These are phyloP conservation scores for Bolboschoenoplectus hybrid DNA, from an alignment of 202 grass and related monocot genomes.

Conservation along the genomic window DNA sequence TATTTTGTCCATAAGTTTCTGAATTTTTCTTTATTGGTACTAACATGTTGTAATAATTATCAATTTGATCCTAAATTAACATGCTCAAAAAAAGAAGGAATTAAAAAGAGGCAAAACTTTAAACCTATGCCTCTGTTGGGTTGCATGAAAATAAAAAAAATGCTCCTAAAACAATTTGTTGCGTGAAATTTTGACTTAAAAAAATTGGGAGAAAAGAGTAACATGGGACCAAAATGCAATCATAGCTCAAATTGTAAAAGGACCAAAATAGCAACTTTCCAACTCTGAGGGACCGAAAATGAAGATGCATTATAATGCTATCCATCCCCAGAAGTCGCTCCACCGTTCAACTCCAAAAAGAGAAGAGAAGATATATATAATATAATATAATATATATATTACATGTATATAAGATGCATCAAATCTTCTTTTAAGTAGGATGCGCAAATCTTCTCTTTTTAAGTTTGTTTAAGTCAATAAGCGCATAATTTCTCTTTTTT, in stretches of 20 bases:
- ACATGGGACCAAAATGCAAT: background rate
- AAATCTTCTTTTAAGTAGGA: slow-evolving; percentile 17
- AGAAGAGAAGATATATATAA: background rate
- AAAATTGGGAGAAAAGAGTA: background rate
- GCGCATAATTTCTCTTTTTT: slow-evolving; percentile 33
- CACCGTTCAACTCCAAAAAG: slow-evolving; percentile 9
- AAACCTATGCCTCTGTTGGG: background rate
- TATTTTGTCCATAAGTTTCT: background rate
- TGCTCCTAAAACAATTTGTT: background rate
- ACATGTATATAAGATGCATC: background rate
- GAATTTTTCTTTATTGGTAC: background rate
- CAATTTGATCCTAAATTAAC: background rate
- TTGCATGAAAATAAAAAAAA: background rate
- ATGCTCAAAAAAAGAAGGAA: background rate
- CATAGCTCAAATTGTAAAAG: background rate
- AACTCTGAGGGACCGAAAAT: background rate
- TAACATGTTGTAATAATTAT: background rate
- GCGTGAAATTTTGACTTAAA: background rate
- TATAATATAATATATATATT: no score
- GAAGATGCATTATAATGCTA: background rate
- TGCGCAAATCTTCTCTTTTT: slow-evolving; percentile 28
- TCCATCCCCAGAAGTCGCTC: background rate
- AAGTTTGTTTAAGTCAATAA: slow-evolving; percentile 17
- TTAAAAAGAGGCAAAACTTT: background rate
- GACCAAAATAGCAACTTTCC: background rate